Evolutionary conservation across 169 alveolate genomes (phyloP), one percentile per base, ranked within the genome.

Genomic region (Plasmodium vivax): DNA sequence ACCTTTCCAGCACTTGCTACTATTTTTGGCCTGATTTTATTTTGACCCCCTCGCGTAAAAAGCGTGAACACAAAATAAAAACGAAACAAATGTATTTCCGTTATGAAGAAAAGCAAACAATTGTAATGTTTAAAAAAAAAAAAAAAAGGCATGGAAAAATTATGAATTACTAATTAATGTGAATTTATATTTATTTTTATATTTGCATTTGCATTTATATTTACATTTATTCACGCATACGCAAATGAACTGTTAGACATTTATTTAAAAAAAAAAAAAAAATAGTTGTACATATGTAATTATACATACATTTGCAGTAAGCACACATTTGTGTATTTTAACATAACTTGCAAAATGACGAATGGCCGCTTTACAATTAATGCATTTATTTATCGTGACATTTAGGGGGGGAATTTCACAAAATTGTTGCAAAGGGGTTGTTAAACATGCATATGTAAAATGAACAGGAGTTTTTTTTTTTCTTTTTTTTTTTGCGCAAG

Each of bases 51-150:
- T 5, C 41, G n/a, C 32, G 77, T 68, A 30, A 68, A 68, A 68
- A 68, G 14, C 7, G 12, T 68, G 3, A 68, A 68, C 16, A 68
- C 77, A 68, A 27, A 71, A 84, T 84, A 84, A 43, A 83, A 62
- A 83, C 38, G 43, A 84, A 71, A 84, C 75, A 71, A 62, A 71
- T 41, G 71, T 38, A 84, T 71, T 71, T 84, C 84, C 54, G 27
- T 23, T 56, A 84, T 43, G 34, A 41, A 19, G 74, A 23, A 27
- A 54, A 83, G 41, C 16, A 68, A 68, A 68, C 77, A 68, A 6
- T 30, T 68, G 34, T 68, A 23, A 68, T 68, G 77, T n/a, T 51
- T 19, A 54, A 83, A 62, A 19, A 62, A 83, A 54, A 56, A 58
- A 83, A 41, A 84, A 68, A 84, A 68, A 71, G 36, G 77, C 27